phyloP scores from a whole-genome alignment of 306 rosid species.

The Macrotyloma uniflorum region DNA sequence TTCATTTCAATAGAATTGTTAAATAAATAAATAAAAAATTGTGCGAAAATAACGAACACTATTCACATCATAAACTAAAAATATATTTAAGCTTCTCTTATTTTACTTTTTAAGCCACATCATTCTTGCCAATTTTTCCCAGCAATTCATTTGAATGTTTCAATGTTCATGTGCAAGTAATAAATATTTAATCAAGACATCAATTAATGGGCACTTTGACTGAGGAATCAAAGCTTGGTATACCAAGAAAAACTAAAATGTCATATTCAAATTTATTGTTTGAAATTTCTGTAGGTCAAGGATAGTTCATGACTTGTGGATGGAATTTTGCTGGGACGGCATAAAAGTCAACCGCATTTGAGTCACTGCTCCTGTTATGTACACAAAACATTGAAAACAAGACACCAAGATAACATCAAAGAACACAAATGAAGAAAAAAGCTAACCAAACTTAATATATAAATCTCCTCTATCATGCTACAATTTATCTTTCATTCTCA shows the following conservation, averaged over 20 bases:
- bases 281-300: background rate
- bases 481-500: conserved; percentile 18
- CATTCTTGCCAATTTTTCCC: background rate
- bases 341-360: conserved; percentile 37
- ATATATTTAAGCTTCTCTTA: too few relatives aligned
- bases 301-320: conserved; percentile 4
- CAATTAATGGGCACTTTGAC: conserved; percentile 29
- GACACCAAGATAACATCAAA: conserved; percentile 4
- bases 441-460: conserved; percentile 34
- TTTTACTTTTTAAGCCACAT: background rate
- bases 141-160: conserved; percentile 30
- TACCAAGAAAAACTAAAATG: conserved; percentile 6
- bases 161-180: conserved; percentile 28
- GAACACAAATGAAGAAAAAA: background rate
- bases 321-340: conserved; percentile 11
- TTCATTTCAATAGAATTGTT: background rate
- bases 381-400: conserved; percentile 13
- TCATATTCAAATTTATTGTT: background rate
- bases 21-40: too few relatives aligned
- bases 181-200: background rate
- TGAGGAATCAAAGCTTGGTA: conserved; percentile 39
- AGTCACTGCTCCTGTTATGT: conserved; percentile 3
- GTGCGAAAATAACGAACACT: background rate
- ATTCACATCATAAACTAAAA: too few relatives aligned
- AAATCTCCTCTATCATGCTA: background rate